These are phyloP conservation scores for Boletellus ananas DNA, from an alignment of 768 basidiomycete species.

Conservation along the genomic window DNA sequence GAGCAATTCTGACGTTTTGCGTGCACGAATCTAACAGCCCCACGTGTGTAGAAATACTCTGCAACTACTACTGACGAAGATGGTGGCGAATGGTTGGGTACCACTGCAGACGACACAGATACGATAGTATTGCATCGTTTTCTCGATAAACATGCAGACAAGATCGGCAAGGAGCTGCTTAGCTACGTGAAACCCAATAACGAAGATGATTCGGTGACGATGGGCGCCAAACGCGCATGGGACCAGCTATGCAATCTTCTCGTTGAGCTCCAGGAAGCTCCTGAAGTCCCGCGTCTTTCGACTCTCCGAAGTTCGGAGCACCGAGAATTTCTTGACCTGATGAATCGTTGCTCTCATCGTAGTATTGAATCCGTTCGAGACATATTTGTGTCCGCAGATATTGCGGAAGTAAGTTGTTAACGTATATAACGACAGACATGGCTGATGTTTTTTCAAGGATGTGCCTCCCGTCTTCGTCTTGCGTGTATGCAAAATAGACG, in stretches of 20 bases:
- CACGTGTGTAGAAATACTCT: constrained; percentile 39
- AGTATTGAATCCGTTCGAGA: constrained; percentile 59
- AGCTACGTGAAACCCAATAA: constrained; percentile 59
- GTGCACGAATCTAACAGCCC: not conserved
- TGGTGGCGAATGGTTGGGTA: constrained; percentile 68
- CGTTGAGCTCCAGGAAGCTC: constrained; percentile 70
- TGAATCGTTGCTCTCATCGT: constrained; percentile 58
- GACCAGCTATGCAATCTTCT: constrained; percentile 73
- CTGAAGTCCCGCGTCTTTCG: constrained; percentile 65
- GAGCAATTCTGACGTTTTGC: constrained; percentile 15
- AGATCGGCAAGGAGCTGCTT: constrained; percentile 82
- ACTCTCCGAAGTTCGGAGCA: constrained; percentile 46
- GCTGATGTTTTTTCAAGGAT: constrained; percentile 29
- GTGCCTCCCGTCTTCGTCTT: constrained; percentile 55
- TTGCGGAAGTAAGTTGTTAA: constrained; percentile 40
- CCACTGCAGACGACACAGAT: constrained; percentile 81
- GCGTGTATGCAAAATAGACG: constrained; percentile 65
- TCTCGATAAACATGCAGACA: constrained; percentile 80
- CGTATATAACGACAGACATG: not conserved
- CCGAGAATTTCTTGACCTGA: constrained; percentile 62
- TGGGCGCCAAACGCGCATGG: constrained; percentile 79
- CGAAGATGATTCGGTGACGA: constrained; percentile 51
- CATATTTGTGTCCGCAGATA: constrained; percentile 58
- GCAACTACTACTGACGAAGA: constrained; percentile 51
- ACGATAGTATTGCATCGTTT: constrained; percentile 80